Conservation (phyloP, 768 basidiomycete species). For the Suillus bovinus region DNA sequence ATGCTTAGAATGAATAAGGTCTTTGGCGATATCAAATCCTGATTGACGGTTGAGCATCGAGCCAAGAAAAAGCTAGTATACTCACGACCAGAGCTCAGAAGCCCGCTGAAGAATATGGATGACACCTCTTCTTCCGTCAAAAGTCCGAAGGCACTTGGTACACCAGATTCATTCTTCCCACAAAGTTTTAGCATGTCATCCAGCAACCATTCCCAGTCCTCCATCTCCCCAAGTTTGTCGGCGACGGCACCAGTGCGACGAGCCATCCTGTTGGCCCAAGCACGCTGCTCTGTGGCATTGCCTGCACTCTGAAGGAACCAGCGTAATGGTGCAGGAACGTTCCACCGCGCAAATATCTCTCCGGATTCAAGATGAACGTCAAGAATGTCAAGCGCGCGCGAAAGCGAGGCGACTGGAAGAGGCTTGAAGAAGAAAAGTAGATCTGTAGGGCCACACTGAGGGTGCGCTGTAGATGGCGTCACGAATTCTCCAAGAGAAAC, state of each 20-base stretch:
- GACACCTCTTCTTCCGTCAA: slow-evolving; percentile 70
- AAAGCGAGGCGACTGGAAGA: slow-evolving; percentile 71
- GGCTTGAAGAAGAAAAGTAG: slow-evolving; percentile 82
- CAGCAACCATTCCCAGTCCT: slow-evolving; percentile 86
- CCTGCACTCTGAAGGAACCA: slow-evolving; percentile 86
- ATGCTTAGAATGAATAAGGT: slow-evolving; percentile 52
- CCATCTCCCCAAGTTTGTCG: slow-evolving; percentile 54
- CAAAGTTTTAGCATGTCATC: slow-evolving; percentile 89
- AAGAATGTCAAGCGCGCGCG: slow-evolving; percentile 83
- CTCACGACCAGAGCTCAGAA: slow-evolving; percentile 88
- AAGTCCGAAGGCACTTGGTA: slow-evolving; percentile 80
- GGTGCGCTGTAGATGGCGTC: slow-evolving; percentile 64
- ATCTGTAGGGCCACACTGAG: slow-evolving; percentile 61
- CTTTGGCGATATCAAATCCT: slow-evolving; percentile 72
- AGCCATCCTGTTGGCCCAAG: slow-evolving; percentile 87
- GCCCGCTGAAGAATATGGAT: slow-evolving; percentile 82
- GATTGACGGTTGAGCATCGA: slow-evolving; percentile 14
- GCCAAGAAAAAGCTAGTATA: slow-evolving; percentile 24
- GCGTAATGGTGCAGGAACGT: slow-evolving; percentile 75
- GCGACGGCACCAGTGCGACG: slow-evolving; percentile 59
- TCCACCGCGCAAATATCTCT: slow-evolving; percentile 89
- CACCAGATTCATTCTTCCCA: slow-evolving; percentile 56
- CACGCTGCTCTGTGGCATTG: slow-evolving; percentile 67
- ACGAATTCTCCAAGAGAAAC: slow-evolving; percentile 79
- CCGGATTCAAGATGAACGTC: slow-evolving; percentile 95